Conservation (phyloP, 1,139 yeast genomes). For the Geotrichum candidum region DNA sequence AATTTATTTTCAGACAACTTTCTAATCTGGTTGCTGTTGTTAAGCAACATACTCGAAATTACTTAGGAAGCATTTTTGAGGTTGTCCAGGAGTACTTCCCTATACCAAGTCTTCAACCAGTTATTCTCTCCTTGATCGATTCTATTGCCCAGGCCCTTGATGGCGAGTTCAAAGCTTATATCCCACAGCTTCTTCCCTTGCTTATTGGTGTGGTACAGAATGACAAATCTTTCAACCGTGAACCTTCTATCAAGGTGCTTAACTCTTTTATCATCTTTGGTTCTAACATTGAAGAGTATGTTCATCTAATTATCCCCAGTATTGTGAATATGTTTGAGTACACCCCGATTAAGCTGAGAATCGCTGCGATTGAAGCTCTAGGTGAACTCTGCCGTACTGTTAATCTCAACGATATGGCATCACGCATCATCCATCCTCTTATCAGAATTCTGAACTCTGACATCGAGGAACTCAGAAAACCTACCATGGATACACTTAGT, state of each 20-base stretch:
- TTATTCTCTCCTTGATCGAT: slow-evolving; percentile 76
- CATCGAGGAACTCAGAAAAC: slow-evolving; percentile 56
- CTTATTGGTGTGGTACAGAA: slow-evolving; percentile 72
- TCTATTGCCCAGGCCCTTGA: slow-evolving; percentile 80
- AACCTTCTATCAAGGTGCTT: slow-evolving; percentile 69
- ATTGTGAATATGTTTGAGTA: slow-evolving; percentile 63
- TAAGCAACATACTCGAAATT: slow-evolving; percentile 84
- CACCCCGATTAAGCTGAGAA: slow-evolving; percentile 52
- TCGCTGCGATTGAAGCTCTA: slow-evolving; percentile 75
- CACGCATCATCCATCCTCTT: slow-evolving; percentile 83
- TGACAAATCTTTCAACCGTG: slow-evolving; percentile 56
- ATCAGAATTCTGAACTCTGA: slow-evolving; percentile 54
- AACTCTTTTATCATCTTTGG: slow-evolving; percentile 89
- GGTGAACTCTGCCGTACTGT: slow-evolving; percentile 76
- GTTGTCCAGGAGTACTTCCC: slow-evolving; percentile 72
- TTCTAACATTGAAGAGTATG: slow-evolving; percentile 78
- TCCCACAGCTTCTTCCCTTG: slow-evolving; percentile 72
- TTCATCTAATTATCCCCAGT: slow-evolving; percentile 79
- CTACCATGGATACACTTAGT: slow-evolving; percentile 75
- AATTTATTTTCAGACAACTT: slow-evolving; percentile 84
- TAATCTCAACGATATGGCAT: slow-evolving; percentile 78
- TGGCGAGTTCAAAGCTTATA: slow-evolving; percentile 81
- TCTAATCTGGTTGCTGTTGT: slow-evolving; percentile 76
- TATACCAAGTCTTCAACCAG: slow-evolving; percentile 62
- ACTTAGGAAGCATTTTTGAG: slow-evolving; percentile 67